A percentile compares a stretch with the other conserved stretches of the same genome.
phyloP scores from a whole-genome alignment of 2,329 filamentous ascomycete genomes.

The Colletotrichum limetticola region DNA sequence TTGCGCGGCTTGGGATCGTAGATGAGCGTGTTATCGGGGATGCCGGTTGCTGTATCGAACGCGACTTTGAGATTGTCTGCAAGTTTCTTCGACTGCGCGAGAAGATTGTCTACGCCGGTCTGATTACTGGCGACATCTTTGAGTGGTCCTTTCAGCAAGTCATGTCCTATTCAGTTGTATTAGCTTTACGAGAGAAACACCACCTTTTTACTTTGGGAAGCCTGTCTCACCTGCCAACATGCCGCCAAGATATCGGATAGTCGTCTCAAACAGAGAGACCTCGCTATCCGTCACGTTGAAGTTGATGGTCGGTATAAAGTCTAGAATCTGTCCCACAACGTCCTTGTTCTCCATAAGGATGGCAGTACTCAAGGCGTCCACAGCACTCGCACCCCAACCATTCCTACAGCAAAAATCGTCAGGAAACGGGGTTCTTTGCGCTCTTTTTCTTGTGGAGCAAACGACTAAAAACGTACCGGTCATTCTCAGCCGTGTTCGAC shows the following conservation, averaged over 20 bases:
- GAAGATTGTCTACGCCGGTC: conserved; percentile 65
- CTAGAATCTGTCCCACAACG: conserved; percentile 76
- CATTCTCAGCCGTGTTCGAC: conserved; percentile 72
- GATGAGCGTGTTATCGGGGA: conserved; percentile 77
- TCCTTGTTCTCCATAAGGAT: conserved; percentile 77
- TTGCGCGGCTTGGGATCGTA: conserved; percentile 63
- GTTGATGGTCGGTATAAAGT: conserved; percentile 76
- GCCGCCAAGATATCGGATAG: conserved; percentile 87
- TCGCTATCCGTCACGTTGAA: conserved; percentile 69
- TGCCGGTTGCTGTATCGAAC: conserved; percentile 79
- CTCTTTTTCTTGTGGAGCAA: too few species aligned
- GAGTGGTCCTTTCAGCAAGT: conserved; percentile 77
- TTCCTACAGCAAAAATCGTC: conserved; percentile 63
- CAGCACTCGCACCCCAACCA: conserved; percentile 84
- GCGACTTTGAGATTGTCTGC: conserved; percentile 80
- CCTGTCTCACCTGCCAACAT: conserved; percentile 72
- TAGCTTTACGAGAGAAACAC: not conserved
- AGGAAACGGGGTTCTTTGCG: conserved; percentile 22
- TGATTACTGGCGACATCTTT: conserved; percentile 56
- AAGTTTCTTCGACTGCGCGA: conserved; percentile 74
- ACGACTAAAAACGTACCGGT: conserved; percentile 63
- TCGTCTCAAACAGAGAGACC: conserved; percentile 89
- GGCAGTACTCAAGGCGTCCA: conserved; percentile 84
- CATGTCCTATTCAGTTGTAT: conserved; percentile 61
- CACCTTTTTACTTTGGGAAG: not conserved